These are phyloP conservation scores for Mycena capillaripes DNA, from an alignment of 768 basidiomycete genomes.

Conservation along the genomic window DNA sequence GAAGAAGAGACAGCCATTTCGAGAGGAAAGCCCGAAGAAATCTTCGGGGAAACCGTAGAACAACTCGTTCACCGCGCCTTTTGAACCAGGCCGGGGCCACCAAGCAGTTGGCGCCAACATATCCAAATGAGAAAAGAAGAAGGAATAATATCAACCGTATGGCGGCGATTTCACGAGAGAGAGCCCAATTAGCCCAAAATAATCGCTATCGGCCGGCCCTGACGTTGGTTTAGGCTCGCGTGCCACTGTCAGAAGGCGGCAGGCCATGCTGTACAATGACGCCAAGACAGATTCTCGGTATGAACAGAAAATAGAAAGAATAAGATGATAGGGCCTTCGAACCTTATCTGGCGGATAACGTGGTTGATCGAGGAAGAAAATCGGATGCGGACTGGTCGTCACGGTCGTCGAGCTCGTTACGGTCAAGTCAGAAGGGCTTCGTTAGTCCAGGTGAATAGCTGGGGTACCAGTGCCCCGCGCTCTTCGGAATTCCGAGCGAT, in stretches of 20 bases:
- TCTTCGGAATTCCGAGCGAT: no score
- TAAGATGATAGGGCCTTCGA: neutral
- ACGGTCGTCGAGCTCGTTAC: no score
- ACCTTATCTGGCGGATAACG: constrained; percentile 10
- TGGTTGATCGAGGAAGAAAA: constrained; percentile 7
- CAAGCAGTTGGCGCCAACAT: neutral
- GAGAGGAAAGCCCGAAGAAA: constrained; percentile 5
- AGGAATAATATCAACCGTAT: constrained; percentile 4
- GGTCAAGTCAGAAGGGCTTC: neutral
- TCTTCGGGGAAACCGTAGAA: constrained; percentile 9
- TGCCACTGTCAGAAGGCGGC: constrained; percentile 24
- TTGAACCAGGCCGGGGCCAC: neutral
- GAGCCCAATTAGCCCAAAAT: neutral
- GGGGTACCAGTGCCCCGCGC: neutral
- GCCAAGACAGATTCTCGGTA: neutral
- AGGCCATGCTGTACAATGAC: neutral
- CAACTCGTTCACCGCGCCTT: constrained; percentile 1
- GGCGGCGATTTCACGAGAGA: constrained; percentile 21
- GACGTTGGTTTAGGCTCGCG: no score
- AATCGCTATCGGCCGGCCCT: neutral
- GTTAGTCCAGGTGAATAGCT: neutral
- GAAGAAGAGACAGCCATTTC: constrained; percentile 21
- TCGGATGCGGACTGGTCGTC: neutral
- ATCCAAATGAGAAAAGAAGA: neutral
- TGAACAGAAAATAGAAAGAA: neutral